Evolutionary conservation across 441 rosid species (phyloP), one percentile per base, ranked within the genome.

Genomic region (Adansonia rubrostipa): DNA sequence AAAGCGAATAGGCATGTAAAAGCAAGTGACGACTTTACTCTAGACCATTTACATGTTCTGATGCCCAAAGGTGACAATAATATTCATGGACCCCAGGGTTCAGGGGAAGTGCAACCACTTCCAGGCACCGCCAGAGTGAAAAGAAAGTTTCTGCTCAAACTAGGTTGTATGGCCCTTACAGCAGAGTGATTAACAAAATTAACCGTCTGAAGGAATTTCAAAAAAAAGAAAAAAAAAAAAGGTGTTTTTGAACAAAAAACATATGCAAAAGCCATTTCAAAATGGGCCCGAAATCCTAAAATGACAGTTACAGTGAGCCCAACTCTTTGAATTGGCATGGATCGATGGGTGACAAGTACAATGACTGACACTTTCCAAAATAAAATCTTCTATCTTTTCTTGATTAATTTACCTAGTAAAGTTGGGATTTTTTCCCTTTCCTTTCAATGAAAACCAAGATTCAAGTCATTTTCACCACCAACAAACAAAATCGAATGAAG

Each of bases 21-120:
- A 22, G 65, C 42, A 4, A 20, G 13, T 60, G 28, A 20, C 64
- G 9, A 20, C 14, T 60, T 60, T 60, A 60, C 22, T 60, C 64
- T 22, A 3, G 64, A 22, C 22, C 15, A 9, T 60, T 60, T 60
- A 22, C 36, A 3, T 22, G 2, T 60, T 60, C 14, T 3, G 14
- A 60, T 22, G 14, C 28, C 64, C 64, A 20, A 60, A 61, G 65
- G 42, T 22, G 7, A 6, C 15, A 61, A 22, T 24, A 0, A 4
- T 61, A 22, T 61, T 11, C 65, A 60, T 60, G 65, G 65, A 60
- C 40, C 65, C 64, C 28, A 60, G 64, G 36, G 3, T 60, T 22
- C 36, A 22, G 64, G 15, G 62, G 36, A 22, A 60, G 2, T 60
- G 33, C 64, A 20, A 60, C 36, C 22, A 60, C 6, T 0, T 4